phyloP scores from a whole-genome alignment of 2,329 filamentous ascomycete genomes.

The Penicillium sp. region DNA sequence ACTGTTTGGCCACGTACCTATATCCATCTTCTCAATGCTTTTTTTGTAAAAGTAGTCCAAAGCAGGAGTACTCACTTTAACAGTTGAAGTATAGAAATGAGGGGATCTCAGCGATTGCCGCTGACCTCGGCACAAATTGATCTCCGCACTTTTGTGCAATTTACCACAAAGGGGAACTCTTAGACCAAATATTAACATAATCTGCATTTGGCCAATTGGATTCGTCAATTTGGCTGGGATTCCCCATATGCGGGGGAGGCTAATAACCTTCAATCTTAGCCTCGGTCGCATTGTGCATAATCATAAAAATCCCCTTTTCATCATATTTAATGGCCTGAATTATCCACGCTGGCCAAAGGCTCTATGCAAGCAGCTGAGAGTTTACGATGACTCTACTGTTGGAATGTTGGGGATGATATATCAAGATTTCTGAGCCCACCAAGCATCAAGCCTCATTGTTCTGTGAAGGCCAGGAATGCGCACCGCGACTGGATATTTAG shows the following conservation, averaged over 20 bases:
- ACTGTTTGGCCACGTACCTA: slow-evolving; percentile 1
- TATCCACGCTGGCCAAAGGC: not conserved
- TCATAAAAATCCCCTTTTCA: not conserved
- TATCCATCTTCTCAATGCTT: slow-evolving; percentile 8
- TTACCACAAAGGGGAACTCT: not conserved
- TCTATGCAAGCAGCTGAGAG: not conserved
- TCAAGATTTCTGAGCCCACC: too few species aligned
- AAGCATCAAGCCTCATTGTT: too few species aligned
- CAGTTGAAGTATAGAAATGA: not conserved
- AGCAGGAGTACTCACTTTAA: not conserved
- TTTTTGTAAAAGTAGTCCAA: not conserved
- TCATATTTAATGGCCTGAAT: too few species aligned
- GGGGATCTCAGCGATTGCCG: not conserved
- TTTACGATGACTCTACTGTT: not conserved
- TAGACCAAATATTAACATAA: not conserved
- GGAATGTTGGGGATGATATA: too few species aligned
- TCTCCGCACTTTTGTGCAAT: not conserved
- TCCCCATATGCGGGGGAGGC: not conserved
- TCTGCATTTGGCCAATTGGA: not conserved
- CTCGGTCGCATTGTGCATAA: not conserved
- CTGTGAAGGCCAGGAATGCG: slow-evolving; percentile 32
- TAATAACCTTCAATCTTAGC: not conserved
- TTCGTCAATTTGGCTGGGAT: not conserved
- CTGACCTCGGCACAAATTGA: not conserved
- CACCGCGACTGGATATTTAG: slow-evolving; percentile 31